Evolutionary conservation across 257 asterid genomes (phyloP).

Genomic region (Petrea volubilis): DNA sequence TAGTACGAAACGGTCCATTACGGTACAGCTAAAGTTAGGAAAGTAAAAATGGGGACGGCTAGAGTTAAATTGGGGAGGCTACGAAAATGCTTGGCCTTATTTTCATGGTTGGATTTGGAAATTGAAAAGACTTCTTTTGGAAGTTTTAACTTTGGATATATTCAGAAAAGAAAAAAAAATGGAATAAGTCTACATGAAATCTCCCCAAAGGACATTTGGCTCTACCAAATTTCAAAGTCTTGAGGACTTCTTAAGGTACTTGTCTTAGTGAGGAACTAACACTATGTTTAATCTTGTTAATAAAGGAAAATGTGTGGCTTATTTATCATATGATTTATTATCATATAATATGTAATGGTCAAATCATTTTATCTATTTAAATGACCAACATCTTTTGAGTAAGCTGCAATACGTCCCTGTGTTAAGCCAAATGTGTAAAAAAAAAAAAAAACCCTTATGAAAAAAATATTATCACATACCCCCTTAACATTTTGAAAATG

Average conservation of each 20-base stretch:
- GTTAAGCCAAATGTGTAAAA: too few species aligned
- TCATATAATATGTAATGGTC: too few species aligned
- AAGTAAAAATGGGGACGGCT: neutral
- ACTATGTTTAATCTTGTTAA: too few species aligned
- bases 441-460: too few species aligned
- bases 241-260: neutral
- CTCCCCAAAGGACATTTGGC: neutral
- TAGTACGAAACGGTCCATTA: neutral
- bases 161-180: neutral
- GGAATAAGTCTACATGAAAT: neutral
- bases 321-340: too few species aligned
- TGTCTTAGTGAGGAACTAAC: neutral
- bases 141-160: neutral
- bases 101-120: constrained; percentile 15
- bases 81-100: constrained; percentile 30
- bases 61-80: constrained; percentile 7
- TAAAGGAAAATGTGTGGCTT: too few species aligned
- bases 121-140: neutral
- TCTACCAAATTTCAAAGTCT: neutral
- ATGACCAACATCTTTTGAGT: too few species aligned
- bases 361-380: too few species aligned
- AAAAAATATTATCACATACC: too few species aligned
- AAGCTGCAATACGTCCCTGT: too few species aligned
- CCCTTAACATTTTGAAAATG: too few species aligned
- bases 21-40: constrained; percentile 5